phyloP scores from a whole-genome alignment of 345 rosid species.

The Brassica carinata region DNA sequence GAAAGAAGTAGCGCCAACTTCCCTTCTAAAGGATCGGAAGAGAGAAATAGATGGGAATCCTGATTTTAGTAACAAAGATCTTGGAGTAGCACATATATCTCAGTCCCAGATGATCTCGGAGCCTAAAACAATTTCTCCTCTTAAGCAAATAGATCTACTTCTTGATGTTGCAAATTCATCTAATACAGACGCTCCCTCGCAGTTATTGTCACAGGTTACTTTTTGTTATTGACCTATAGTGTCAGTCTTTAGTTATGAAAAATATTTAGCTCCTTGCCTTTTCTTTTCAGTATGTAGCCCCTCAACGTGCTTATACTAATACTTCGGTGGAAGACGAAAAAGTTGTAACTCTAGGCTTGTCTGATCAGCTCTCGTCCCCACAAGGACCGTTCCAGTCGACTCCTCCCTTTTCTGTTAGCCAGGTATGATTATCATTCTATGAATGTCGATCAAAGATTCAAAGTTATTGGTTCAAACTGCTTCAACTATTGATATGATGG shows the following conservation, averaged over 20 bases:
- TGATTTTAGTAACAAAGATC: slow-evolving; percentile 75
- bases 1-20: slow-evolving; percentile 74
- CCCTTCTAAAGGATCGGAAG: slow-evolving; percentile 75
- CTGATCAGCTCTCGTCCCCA: slow-evolving; percentile 82
- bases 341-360: slow-evolving; percentile 62
- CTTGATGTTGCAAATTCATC: slow-evolving; percentile 44
- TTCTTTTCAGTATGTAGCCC: slow-evolving; percentile 58
- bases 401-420: slow-evolving; percentile 71
- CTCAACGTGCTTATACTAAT: slow-evolving; percentile 65
- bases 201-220: slow-evolving; percentile 73
- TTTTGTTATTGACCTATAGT: background rate
- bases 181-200: slow-evolving; percentile 57
- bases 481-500: slow-evolving; percentile 16
- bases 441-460: background rate
- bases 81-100: slow-evolving; percentile 47
- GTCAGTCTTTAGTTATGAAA: background rate
- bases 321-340: slow-evolving; percentile 86
- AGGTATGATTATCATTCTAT: slow-evolving; percentile 43
- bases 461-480: background rate
- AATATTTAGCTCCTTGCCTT: slow-evolving; percentile 14
- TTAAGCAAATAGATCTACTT: slow-evolving; percentile 65
- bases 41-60: slow-evolving; percentile 93
- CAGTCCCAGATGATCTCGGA: slow-evolving; percentile 66
- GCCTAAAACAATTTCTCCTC: slow-evolving; percentile 55
- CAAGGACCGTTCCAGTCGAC: slow-evolving; percentile 84